phyloP scores from a whole-genome alignment of 2,329 filamentous ascomycete species.

The Penicillium concentricum region DNA sequence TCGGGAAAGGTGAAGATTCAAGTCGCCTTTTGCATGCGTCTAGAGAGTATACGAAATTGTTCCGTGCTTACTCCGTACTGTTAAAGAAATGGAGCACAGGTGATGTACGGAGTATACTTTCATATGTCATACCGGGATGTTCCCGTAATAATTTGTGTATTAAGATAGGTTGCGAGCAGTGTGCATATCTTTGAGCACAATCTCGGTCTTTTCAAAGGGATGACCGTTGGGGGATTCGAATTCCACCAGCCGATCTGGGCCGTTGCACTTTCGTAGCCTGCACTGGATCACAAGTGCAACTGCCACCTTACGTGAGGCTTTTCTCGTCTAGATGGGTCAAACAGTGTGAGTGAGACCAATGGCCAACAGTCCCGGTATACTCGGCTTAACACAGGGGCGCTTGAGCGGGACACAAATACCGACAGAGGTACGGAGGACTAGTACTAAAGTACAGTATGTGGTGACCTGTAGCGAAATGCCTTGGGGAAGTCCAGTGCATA shows the following conservation, averaged over 20 bases:
- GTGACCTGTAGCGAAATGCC: neutral
- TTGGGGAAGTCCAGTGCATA: slow-evolving; percentile 8
- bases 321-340: neutral
- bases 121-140: slow-evolving; percentile 19
- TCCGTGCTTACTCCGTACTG: neutral
- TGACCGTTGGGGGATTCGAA: slow-evolving; percentile 4
- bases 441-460: neutral
- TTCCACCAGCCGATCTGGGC: slow-evolving; percentile 3
- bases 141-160: neutral
- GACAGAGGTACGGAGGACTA: neutral
- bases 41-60: neutral
- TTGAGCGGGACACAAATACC: slow-evolving; percentile 7
- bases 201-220: neutral
- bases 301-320: slow-evolving; percentile 5
- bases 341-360: slow-evolving; percentile 3
- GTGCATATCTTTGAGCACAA: neutral
- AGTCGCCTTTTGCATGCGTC: slow-evolving; percentile 5
- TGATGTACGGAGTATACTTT: neutral
- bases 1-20: neutral
- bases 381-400: neutral
- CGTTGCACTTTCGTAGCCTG: neutral
- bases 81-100: neutral
- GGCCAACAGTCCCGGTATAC: no score
- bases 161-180: neutral
- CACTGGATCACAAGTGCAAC: slow-evolving; percentile 20